Evolutionary conservation across 2,329 filamentous ascomycete genomes (phyloP).

Genomic region (Colletotrichum acutatum): DNA sequence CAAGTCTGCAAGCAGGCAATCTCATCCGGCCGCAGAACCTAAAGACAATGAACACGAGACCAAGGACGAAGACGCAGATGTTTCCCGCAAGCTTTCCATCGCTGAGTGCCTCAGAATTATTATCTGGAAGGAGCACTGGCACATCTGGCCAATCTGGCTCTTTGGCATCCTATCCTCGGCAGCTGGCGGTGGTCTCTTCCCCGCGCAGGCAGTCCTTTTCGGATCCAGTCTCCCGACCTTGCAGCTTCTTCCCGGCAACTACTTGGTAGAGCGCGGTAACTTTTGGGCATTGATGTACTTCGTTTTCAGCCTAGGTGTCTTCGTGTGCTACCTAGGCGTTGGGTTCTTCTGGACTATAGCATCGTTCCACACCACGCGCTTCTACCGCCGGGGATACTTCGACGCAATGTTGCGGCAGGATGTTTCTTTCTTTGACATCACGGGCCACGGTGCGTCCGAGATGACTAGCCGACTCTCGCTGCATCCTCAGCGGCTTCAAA

Average conservation of each 20-base stretch:
- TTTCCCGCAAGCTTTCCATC: background rate
- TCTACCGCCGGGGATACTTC: background rate
- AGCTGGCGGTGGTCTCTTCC: background rate
- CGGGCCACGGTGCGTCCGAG: background rate
- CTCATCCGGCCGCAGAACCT: background rate
- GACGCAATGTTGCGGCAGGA: conserved; percentile 85
- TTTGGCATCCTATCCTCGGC: background rate
- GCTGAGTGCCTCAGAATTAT: background rate
- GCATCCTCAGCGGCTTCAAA: background rate
- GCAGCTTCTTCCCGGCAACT: background rate
- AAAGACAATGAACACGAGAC: background rate
- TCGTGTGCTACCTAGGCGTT: background rate
- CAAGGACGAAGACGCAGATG: background rate
- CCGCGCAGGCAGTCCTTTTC: background rate
- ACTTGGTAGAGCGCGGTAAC: background rate
- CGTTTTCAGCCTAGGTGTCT: background rate
- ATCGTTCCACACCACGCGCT: background rate
- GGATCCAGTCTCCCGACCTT: background rate
- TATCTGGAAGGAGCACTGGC: background rate
- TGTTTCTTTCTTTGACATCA: conserved; percentile 84
- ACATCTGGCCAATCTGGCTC: background rate
- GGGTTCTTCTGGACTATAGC: background rate
- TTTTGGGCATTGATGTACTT: background rate
- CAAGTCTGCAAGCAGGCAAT: background rate
- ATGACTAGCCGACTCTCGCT: background rate